Evolutionary conservation across 1,139 yeast species (phyloP).

Genomic region (Blastobotrys apis): DNA sequence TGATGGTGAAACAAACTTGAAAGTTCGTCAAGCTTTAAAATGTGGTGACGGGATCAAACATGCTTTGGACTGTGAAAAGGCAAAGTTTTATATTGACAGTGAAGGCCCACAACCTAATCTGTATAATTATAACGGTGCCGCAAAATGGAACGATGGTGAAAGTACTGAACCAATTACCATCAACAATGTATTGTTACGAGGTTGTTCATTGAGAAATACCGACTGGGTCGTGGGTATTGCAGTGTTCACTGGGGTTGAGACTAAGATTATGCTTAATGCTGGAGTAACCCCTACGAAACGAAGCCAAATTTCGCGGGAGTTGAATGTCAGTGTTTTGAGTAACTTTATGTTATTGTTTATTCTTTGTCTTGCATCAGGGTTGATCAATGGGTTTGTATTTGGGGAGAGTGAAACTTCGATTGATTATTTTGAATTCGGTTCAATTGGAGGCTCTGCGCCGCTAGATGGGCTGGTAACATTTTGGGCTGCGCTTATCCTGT

Average conservation of each 20-base stretch:
- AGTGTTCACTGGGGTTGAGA: conserved; percentile 82
- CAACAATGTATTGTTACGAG: conserved; percentile 79
- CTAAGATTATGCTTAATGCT: conserved; percentile 89
- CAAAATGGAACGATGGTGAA: conserved; percentile 46
- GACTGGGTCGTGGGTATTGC: conserved; percentile 92
- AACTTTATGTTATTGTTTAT: conserved; percentile 73
- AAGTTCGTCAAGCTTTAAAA: conserved; percentile 68
- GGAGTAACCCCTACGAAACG: conserved; percentile 90
- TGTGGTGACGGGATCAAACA: conserved; percentile 64
- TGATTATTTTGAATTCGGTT: conserved; percentile 65
- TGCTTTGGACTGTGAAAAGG: conserved; percentile 65
- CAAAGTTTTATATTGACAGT: conserved; percentile 81
- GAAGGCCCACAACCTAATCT: conserved; percentile 85
- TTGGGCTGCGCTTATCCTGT: conserved; percentile 83
- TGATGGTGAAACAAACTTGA: conserved; percentile 95
- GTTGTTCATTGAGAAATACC: conserved; percentile 82
- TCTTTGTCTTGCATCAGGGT: conserved; percentile 76
- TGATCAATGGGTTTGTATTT: conserved; percentile 68
- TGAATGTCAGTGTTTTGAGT: conserved; percentile 74
- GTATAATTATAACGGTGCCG: conserved; percentile 83
- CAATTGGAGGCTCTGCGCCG: conserved; percentile 61
- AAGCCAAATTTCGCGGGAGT: conserved; percentile 75
- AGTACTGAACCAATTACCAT: conserved; percentile 66
- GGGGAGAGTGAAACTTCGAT: conserved; percentile 51
- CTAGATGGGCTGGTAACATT: conserved; percentile 79